Conservation (phyloP, 2,329 filamentous ascomycete species). For the Fusarium hostae region DNA sequence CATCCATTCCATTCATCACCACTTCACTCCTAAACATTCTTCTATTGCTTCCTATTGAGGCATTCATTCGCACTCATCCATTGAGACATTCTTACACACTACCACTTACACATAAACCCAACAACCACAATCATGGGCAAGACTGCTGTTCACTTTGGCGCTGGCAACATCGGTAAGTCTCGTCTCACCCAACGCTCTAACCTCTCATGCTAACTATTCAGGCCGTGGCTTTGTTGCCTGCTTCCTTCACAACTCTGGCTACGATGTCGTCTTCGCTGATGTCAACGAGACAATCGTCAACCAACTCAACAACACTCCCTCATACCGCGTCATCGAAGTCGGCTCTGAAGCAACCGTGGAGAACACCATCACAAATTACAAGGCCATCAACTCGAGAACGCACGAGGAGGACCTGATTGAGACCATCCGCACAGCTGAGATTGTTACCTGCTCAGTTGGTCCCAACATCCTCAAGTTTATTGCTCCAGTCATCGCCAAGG, state of each 20-base stretch:
- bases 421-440: conserved; percentile 86
- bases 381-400: conserved; percentile 93
- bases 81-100: neutral
- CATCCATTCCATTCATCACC: neutral
- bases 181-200: conserved; percentile 22
- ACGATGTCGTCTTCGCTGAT: conserved; percentile 96
- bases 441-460: conserved; percentile 96
- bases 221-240: conserved; percentile 86
- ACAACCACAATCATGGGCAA: conserved; percentile 56
- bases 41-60: neutral
- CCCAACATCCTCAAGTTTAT: conserved; percentile 97
- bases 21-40: neutral
- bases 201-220: conserved; percentile 38
- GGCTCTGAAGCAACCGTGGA: conserved; percentile 82
- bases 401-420: conserved; percentile 83
- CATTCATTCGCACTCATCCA: neutral
- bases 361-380: conserved; percentile 92
- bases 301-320: conserved; percentile 76
- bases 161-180: conserved; percentile 79
- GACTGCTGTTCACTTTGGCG: conserved; percentile 86
- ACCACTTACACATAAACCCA: conserved; percentile 16
- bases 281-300: conserved; percentile 88
- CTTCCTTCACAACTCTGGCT: conserved; percentile 94
- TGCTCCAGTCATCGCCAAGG: conserved; percentile 94
- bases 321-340: conserved; percentile 94